These are phyloP conservation scores for Aspergillus cejpii DNA, from an alignment of 2,329 filamentous ascomycete genomes.

Conservation along the genomic window DNA sequence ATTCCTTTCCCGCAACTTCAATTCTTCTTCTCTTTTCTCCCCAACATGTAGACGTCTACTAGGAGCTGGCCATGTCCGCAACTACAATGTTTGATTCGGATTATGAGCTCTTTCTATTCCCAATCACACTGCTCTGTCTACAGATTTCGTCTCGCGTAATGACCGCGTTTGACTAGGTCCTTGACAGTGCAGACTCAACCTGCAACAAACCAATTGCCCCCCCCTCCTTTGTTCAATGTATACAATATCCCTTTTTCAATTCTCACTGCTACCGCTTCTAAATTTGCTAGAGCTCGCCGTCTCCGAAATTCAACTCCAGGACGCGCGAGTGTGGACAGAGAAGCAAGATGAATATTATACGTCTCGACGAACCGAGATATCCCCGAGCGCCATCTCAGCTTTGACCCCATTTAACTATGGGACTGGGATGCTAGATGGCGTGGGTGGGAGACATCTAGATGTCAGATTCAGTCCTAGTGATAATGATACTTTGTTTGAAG, in stretches of 20 bases:
- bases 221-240: too few relatives aligned
- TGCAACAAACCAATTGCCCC: too few relatives aligned
- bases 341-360: constrained; percentile 47
- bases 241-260: neutral
- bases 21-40: constrained; percentile 1
- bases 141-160: neutral
- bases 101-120: too few relatives aligned
- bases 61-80: neutral
- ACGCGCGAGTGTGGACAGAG: constrained; percentile 52
- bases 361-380: constrained; percentile 25
- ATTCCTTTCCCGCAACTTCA: neutral
- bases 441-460: constrained; percentile 41
- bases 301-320: constrained; percentile 43
- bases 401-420: constrained; percentile 44
- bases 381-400: constrained; percentile 35
- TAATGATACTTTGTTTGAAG: neutral
- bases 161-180: neutral
- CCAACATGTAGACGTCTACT: neutral
- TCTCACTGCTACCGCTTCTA: constrained; percentile 35
- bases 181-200: neutral
- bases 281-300: constrained; percentile 53
- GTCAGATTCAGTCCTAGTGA: constrained; percentile 1
- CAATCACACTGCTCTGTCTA: too few relatives aligned
- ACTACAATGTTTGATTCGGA: neutral
- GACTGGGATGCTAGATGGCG: constrained; percentile 38